Base-by-base conservation (phyloP, 2,329 filamentous ascomycete species). In the Xylariaceae sp. region DNA sequence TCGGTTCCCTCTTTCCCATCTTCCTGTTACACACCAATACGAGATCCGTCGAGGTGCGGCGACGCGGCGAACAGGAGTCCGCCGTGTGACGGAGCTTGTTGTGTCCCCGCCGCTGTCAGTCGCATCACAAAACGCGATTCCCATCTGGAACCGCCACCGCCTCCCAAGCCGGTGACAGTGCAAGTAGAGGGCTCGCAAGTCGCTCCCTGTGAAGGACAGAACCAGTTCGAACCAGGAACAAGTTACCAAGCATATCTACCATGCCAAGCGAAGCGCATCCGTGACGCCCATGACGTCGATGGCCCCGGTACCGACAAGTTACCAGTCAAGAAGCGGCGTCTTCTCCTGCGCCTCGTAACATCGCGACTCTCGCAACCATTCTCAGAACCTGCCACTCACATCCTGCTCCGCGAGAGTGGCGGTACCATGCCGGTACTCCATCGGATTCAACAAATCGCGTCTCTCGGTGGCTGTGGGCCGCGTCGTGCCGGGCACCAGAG, bases 281-380 rank as follows among this genome's bases (percentile, higher is more conserved):
- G 86, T 23, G 73, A 78, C 4, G 64, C 74, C 1, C 78, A 82
- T 41, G 85, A 88, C 63, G 81, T 88, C 49, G 85, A 88, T 61
- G 83, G 79, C 56, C 81, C 77, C 54, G 76, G 78, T 65, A 82
- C 80, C 0, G 76, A 76, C 34, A 66, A 64, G n/a, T 64, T 84
- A 59, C 70, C 76, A 69, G 78, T 74, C 69, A 90, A 91, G 77
- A 90, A 90, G 72, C 82, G 88, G 23, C 80, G 88, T 2, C 74
- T 90, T 3, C 80, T 85, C 0, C 75, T 83, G 2, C 73, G 81
- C 17, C 78, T 90, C 49, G 83, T 89, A 68, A 90, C 88, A 1
- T 89, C 86, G 17, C 81, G 86, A 6, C 82, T 90, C 0, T 89
- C 87, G 8, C 81, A 79, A 52, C 87, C 88, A 1, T 90, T 84